Evolutionary conservation across 2,329 filamentous ascomycete genomes (phyloP), one percentile per base, ranked within the genome.

Genomic region (Colletotrichum sp.): DNA sequence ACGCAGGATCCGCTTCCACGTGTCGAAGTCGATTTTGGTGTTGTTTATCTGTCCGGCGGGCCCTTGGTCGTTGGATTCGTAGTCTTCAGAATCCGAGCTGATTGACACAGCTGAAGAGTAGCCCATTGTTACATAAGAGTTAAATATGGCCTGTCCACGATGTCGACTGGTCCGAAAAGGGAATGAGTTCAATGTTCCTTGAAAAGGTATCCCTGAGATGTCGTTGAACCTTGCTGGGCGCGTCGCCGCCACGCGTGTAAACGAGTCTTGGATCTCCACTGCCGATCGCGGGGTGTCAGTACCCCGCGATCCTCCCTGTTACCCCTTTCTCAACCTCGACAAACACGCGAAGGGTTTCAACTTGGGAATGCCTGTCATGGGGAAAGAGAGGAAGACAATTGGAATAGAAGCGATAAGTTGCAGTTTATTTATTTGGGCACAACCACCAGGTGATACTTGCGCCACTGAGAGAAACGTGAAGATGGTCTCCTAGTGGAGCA

Each of bases 351-450:
- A 55, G 13, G 48, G 6, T 55, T 55, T 25, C 18, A 55, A 25
- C 4, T 3, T 55, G 22, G 48, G 13, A 12, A 55, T 13, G 6
- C n/a, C 25, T 12, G n/a, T 25, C 7, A 10, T 55, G 0, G 9
- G 13, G 15, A 25, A 1, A 25, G 2, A 8, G 48, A 25, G 48
- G 22, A 22, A 55, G 18, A 13, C 10, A 25, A 12, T 55, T 25
- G 13, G 2, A 55, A 0, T 22, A 55, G 48, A 22, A n/a, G 5
- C 48, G 3, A 15, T 15, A 9, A n/a, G n/a, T 25, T 13, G 48
- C 5, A 9, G 5, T n/a, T 15, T 0, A 25, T 55, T 22, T 6
- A 0, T 6, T 12, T 25, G 48, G 22, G 0, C 9, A 5, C 48
- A 25, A 25, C 10, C 48, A 55, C 7, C 48, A 25, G n/a, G 48